Evolutionary conservation across 108 stramenopile species (phyloP).

Genomic region (Nannochloropsis oceanica): DNA sequence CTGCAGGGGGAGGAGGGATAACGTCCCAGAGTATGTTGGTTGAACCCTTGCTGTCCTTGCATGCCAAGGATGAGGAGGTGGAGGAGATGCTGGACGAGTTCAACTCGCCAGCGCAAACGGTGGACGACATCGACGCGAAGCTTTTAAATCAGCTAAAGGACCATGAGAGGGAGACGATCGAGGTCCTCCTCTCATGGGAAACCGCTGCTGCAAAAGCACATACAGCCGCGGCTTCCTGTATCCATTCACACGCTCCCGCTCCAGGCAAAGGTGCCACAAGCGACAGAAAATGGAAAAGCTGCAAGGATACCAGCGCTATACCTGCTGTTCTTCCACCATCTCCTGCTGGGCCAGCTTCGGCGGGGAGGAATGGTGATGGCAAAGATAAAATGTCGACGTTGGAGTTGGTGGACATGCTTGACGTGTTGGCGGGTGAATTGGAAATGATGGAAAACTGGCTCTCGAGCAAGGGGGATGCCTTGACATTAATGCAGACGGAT

Average conservation of each 20-base stretch:
- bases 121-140: not conserved
- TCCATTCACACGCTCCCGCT: too few relatives aligned
- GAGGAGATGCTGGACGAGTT: not conserved
- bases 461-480: not conserved
- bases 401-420: not conserved
- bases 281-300: not conserved
- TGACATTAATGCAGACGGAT: not conserved
- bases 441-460: not conserved
- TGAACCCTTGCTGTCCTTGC: not conserved
- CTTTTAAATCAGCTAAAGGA: not conserved
- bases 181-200: not conserved
- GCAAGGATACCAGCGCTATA: not conserved
- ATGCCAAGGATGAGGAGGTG: not conserved
- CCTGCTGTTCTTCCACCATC: not conserved
- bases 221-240: not conserved
- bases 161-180: not conserved
- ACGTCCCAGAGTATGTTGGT: not conserved
- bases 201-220: not conserved
- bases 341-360: not conserved
- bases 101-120: not conserved
- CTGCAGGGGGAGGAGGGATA: not conserved
- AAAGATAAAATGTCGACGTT: not conserved
- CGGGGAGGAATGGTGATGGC: not conserved
- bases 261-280: not conserved
- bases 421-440: not conserved